Percentiles rank a stretch among this genome's conserved stretches.
phyloP scores from a whole-genome alignment of 495 filamentous ascomycete genomes.

The Xylaria intraflava region DNA sequence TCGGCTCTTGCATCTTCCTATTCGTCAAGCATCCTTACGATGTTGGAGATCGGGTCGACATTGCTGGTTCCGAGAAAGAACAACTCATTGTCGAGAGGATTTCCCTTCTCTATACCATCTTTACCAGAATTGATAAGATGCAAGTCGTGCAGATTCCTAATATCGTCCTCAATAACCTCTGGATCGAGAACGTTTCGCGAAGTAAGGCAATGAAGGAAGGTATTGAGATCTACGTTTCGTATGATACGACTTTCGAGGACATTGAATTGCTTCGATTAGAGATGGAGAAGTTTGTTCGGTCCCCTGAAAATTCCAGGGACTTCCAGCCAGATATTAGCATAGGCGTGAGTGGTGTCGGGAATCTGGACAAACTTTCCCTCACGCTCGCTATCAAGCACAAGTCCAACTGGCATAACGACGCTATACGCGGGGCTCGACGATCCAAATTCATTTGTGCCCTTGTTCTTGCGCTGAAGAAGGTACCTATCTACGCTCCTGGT shows the following conservation, averaged over 20 bases:
- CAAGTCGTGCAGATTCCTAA: constrained; percentile 79
- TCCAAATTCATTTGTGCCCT: constrained; percentile 97
- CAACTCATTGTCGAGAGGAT: constrained; percentile 86
- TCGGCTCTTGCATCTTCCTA: constrained; percentile 94
- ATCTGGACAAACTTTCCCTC: constrained; percentile 83
- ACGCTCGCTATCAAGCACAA: constrained; percentile 84
- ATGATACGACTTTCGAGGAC: constrained; percentile 81
- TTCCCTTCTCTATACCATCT: constrained; percentile 87
- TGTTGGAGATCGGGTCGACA: constrained; percentile 88
- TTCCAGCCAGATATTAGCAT: constrained; percentile 81
- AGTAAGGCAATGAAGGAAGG: constrained; percentile 88
- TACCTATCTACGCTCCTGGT: constrained; percentile 81
- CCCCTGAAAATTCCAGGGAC: constrained; percentile 82
- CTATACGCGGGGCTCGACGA: constrained; percentile 70
- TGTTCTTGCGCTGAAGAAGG: constrained; percentile 73
- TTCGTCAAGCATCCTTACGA: constrained; percentile 94
- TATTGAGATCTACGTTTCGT: constrained; percentile 69
- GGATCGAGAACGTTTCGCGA: constrained; percentile 88
- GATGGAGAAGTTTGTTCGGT: constrained; percentile 74
- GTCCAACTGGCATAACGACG: constrained; percentile 93
- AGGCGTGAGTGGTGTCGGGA: constrained; percentile 68
- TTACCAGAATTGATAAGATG: constrained; percentile 73
- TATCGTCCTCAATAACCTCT: constrained; percentile 79
- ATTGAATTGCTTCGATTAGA: constrained; percentile 74
- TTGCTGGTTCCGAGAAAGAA: constrained; percentile 53